Percentiles rank a stretch among this genome's conserved stretches.
phyloP scores from a whole-genome alignment of 139 green algal genomes.

The Coelastrella sp. region DNA sequence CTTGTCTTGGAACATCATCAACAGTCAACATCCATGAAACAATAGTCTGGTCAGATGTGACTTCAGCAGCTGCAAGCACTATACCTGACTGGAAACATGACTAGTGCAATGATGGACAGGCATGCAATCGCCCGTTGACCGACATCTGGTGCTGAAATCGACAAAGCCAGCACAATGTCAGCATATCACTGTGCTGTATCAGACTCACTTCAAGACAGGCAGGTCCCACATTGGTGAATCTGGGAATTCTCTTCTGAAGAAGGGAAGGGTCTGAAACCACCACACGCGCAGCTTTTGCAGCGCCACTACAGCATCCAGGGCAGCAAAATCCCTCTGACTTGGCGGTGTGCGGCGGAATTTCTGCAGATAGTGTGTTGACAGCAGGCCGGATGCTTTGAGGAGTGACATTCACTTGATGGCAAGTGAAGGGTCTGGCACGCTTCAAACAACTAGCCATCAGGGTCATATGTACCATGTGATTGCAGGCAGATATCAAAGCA shows the following conservation, averaged over 20 bases:
- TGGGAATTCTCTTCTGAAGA: not conserved
- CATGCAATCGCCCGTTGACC: too few species aligned
- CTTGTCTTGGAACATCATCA: not conserved
- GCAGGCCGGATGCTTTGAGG: too few species aligned
- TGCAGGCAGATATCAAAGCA: too few species aligned
- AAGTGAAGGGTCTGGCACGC: too few species aligned
- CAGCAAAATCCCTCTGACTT: not conserved
- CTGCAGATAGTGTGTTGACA: not conserved
- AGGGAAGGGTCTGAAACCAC: conserved; percentile 10
- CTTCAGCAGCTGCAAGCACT: too few species aligned
- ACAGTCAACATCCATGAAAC: too few species aligned
- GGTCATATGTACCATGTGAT: too few species aligned
- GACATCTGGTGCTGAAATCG: not conserved
- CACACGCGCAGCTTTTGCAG: not conserved
- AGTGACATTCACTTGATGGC: too few species aligned
- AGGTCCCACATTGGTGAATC: not conserved
- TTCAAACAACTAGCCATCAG: too few species aligned
- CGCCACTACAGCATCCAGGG: not conserved
- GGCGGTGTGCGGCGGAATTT: not conserved
- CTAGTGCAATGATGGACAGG: too few species aligned
- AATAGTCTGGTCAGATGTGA: too few species aligned
- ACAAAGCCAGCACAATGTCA: not conserved
- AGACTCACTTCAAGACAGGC: not conserved
- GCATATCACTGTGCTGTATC: not conserved
- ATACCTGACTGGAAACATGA: too few species aligned